Evolutionary conservation across 192 early-diverging fungal genomes (phyloP).

Genomic region (Gigaspora rosea): DNA sequence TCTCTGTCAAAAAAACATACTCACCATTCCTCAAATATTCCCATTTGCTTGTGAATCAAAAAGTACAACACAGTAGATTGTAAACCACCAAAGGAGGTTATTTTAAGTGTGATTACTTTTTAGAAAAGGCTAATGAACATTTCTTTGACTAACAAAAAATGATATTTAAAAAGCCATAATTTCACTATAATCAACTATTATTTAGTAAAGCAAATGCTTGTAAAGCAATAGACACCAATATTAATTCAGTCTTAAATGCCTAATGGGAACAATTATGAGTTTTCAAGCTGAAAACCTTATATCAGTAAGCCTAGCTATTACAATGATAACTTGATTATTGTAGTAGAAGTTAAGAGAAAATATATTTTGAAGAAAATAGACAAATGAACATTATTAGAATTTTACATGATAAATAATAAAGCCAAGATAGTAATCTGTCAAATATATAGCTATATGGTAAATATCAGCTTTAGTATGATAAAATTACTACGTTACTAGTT

Average conservation of each 20-base stretch:
- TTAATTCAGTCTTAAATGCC: not conserved
- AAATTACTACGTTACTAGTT: constrained; percentile 23
- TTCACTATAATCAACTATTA: not conserved
- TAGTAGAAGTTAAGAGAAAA: not conserved
- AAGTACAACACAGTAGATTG: too few relatives aligned
- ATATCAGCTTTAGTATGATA: constrained; percentile 10
- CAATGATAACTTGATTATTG: not conserved
- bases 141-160: too few relatives aligned
- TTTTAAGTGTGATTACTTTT: too few relatives aligned
- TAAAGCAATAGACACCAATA: not conserved
- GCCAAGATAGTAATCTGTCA: too few relatives aligned
- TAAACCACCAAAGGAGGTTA: too few relatives aligned
- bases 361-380: not conserved
- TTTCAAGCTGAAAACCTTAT: not conserved
- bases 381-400: not conserved
- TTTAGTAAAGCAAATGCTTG: constrained; percentile 19
- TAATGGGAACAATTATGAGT: not conserved
- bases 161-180: not conserved
- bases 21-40: constrained; percentile 15
- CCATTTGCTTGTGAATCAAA: not conserved
- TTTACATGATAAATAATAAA: not conserved
- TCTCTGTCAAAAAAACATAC: constrained; percentile 9
- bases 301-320: not conserved
- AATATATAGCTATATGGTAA: not conserved
- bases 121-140: too few relatives aligned